A percentile compares a stretch with the other conserved stretches of the same genome.
Conservation (phyloP, 2,329 filamentous ascomycete species). For the Xylariaceae sp. region DNA sequence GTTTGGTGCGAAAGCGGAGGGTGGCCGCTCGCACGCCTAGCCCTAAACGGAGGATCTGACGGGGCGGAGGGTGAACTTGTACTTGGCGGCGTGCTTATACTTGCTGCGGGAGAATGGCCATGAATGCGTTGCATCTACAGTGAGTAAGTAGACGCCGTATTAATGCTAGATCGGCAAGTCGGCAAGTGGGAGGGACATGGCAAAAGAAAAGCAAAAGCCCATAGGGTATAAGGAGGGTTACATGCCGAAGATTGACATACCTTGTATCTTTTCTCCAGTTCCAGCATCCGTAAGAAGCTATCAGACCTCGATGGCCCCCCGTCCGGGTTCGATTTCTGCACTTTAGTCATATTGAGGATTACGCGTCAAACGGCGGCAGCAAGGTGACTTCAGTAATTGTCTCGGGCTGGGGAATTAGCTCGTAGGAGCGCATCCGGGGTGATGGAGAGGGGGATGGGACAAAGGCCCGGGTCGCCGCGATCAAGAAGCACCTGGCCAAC, state of each 20-base stretch:
- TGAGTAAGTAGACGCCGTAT: conserved; percentile 32
- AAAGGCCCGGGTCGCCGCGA: conserved; percentile 36
- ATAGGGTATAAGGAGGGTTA: conserved; percentile 29
- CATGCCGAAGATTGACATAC: conserved; percentile 46
- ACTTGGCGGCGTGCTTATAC: conserved; percentile 32
- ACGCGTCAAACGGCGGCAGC: conserved; percentile 32
- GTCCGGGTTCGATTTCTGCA: conserved; percentile 32
- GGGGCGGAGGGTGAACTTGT: conserved; percentile 33
- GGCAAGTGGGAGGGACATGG: conserved; percentile 28
- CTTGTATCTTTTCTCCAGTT: conserved; percentile 61
- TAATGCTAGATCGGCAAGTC: conserved; percentile 32
- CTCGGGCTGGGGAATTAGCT: conserved; percentile 12
- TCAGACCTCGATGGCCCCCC: conserved; percentile 41
- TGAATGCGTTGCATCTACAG: conserved; percentile 44
- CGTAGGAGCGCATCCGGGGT: conserved; percentile 13
- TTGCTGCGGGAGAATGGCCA: conserved; percentile 34
- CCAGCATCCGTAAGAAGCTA: conserved; percentile 62
- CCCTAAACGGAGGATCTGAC: conserved; percentile 34
- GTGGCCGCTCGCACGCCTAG: conserved; percentile 37
- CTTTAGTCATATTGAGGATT: conserved; percentile 39
- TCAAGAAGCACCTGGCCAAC: conserved; percentile 26
- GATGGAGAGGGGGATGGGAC: conserved; percentile 24
- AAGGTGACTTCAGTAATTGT: conserved; percentile 14
- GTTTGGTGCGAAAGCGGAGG: conserved; percentile 39
- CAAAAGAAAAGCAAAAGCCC: conserved; percentile 18